phyloP scores from a whole-genome alignment of 2,329 filamentous ascomycete genomes.

The Pyrenochaeta sp. region DNA sequence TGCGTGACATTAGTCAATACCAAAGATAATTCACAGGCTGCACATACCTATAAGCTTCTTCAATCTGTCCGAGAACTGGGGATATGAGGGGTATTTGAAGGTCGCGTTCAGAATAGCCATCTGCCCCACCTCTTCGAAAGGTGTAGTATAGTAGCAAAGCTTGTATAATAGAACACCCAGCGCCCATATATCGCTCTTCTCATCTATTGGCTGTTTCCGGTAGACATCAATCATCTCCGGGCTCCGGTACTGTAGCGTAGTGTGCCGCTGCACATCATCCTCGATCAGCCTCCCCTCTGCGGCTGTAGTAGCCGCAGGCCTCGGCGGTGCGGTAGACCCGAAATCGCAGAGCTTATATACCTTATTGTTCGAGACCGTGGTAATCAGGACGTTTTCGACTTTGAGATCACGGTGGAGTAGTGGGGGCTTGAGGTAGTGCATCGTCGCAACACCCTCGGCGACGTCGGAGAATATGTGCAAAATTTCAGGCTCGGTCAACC shows the following conservation, averaged over 20 bases:
- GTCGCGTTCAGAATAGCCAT: constrained; percentile 96
- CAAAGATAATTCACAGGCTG: constrained; percentile 1
- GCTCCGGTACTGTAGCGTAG: constrained; percentile 95
- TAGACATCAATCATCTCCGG: constrained; percentile 99
- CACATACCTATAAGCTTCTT: constrained; percentile 86
- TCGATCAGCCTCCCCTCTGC: constrained; percentile 92
- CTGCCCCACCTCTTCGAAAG: constrained; percentile 97
- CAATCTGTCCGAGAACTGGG: constrained; percentile 85
- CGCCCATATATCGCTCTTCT: constrained; percentile 99
- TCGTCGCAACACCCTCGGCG: constrained; percentile 94
- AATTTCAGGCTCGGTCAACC: constrained; percentile 96
- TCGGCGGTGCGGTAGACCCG: constrained; percentile 85
- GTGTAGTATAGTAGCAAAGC: constrained; percentile 98
- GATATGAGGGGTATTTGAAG: constrained; percentile 89
- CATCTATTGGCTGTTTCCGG: constrained; percentile 92
- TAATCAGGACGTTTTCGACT: constrained; percentile 97
- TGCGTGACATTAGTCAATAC: constrained; percentile 45
- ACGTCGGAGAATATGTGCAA: constrained; percentile 96
- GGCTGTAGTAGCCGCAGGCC: constrained; percentile 83
- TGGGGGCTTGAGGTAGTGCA: constrained; percentile 97
- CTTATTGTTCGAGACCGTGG: constrained; percentile 68
- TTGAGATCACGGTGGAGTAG: constrained; percentile 94
- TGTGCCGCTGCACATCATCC: constrained; percentile 96
- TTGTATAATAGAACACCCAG: constrained; percentile 96
- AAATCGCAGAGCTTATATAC: constrained; percentile 98